A percentile compares a stretch with the other conserved stretches of the same genome.
phyloP scores from a whole-genome alignment of 257 asterid genomes.

The Paulownia fortunei region DNA sequence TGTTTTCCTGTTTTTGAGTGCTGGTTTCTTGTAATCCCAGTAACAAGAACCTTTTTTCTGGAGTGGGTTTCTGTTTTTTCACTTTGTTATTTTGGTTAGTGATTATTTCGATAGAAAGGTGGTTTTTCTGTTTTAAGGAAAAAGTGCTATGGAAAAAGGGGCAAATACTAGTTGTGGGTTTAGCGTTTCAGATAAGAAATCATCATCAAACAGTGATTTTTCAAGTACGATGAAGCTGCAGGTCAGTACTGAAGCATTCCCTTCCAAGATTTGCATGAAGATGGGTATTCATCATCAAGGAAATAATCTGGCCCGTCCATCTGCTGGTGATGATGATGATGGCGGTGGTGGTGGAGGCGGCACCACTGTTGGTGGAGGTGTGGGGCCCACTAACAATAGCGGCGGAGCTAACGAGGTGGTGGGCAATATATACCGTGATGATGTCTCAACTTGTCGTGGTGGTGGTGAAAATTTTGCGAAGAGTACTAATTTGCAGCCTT shows the following conservation, averaged over 20 bases:
- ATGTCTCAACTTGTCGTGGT: neutral
- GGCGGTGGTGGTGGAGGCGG: neutral
- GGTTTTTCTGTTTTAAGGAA: conserved; percentile 37
- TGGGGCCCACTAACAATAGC: conserved; percentile 36
- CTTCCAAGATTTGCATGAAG: conserved; percentile 27
- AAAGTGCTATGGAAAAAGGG: conserved; percentile 36
- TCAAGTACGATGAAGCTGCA: conserved; percentile 15
- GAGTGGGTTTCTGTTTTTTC: neutral
- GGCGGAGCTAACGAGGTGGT: conserved; percentile 50
- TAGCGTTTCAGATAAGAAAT: conserved; percentile 35
- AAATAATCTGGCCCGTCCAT: conserved; percentile 40
- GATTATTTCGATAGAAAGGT: conserved; percentile 21
- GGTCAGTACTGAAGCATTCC: conserved; percentile 31
- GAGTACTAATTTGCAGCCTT: conserved; percentile 43
- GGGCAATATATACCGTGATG: conserved; percentile 25
- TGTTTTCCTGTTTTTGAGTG: neutral
- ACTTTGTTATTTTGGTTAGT: conserved; percentile 24
- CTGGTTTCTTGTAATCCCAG: neutral
- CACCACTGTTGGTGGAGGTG: neutral
- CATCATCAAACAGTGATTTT: conserved; percentile 20
- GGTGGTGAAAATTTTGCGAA: neutral
- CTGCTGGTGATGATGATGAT: neutral
- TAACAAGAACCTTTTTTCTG: neutral
- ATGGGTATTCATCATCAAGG: conserved; percentile 27
- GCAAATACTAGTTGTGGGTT: conserved; percentile 22